Evolutionary conservation across 2,329 filamentous ascomycete genomes (phyloP).

Genomic region (Ceratocystis papillata): DNA sequence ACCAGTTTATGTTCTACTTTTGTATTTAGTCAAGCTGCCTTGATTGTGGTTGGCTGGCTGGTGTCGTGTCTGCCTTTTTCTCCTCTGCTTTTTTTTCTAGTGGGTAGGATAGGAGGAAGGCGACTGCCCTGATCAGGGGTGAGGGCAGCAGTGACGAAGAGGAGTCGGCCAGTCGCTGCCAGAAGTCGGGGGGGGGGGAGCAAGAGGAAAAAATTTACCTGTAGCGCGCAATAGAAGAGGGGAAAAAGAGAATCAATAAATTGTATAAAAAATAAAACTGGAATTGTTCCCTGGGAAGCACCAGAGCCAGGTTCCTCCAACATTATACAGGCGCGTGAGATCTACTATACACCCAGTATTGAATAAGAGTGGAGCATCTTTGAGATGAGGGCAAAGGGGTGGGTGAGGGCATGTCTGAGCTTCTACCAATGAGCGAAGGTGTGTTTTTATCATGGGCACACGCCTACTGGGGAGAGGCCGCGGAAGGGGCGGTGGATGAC

Average conservation of each 20-base stretch:
- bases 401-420: slow-evolving; percentile 3
- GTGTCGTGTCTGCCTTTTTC: slow-evolving; percentile 10
- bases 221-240: background rate
- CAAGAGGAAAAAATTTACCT: background rate
- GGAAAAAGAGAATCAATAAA: slow-evolving; percentile 2
- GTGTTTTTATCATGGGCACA: background rate
- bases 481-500: slow-evolving; percentile 14
- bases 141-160: background rate
- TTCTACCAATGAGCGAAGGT: background rate
- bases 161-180: slow-evolving; percentile 7
- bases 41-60: background rate
- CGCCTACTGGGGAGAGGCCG: background rate
- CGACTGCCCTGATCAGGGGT: slow-evolving; percentile 11
- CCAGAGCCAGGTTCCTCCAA: background rate
- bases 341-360: background rate
- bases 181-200: background rate
- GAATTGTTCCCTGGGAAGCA: background rate
- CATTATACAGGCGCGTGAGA: slow-evolving; percentile 3
- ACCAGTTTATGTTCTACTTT: background rate
- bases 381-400: slow-evolving; percentile 12
- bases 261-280: slow-evolving; percentile 1
- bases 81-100: slow-evolving; percentile 8
- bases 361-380: background rate
- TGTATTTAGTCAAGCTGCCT: background rate
- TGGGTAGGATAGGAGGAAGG: slow-evolving; percentile 15